These are phyloP conservation scores for Starmerella potacharoeniae DNA, from an alignment of 805 yeast genomes.

Conservation along the genomic window DNA sequence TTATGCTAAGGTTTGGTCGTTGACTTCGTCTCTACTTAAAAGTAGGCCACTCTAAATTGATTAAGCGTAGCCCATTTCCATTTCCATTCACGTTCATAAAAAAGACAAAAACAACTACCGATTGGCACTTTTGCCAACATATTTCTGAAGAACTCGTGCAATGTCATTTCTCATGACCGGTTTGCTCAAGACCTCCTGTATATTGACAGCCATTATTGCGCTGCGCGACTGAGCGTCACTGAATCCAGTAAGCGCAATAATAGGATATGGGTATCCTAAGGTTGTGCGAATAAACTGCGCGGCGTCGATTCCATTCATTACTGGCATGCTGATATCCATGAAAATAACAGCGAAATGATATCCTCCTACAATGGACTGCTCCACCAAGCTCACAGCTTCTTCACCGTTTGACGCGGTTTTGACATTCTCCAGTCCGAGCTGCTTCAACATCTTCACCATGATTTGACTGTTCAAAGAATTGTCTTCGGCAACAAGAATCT, in stretches of 20 bases:
- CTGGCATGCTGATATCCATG: conserved; percentile 29
- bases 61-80: too few relatives aligned
- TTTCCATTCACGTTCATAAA: too few relatives aligned
- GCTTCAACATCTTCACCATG: conserved; percentile 66
- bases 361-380: conserved; percentile 33
- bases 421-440: conserved; percentile 63
- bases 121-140: not conserved
- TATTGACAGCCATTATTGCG: conserved; percentile 70
- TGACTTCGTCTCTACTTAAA: too few relatives aligned
- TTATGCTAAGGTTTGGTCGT: not conserved
- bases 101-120: not conserved
- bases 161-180: conserved; percentile 48
- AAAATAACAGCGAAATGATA: conserved; percentile 30
- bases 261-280: conserved; percentile 55
- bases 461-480: conserved; percentile 88
- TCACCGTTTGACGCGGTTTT: conserved; percentile 80
- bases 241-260: conserved; percentile 86
- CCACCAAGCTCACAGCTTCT: conserved; percentile 64
- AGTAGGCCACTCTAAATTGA: too few relatives aligned
- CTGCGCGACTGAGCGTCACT: conserved; percentile 80
- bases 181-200: conserved; percentile 78
- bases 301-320: conserved; percentile 27
- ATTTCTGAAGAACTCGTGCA: conserved; percentile 7
- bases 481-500: conserved; percentile 76
- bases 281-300: conserved; percentile 48